These are phyloP conservation scores for Chrysanthemum makinoi DNA, from an alignment of 129 eudicot species.

Conservation along the genomic window DNA sequence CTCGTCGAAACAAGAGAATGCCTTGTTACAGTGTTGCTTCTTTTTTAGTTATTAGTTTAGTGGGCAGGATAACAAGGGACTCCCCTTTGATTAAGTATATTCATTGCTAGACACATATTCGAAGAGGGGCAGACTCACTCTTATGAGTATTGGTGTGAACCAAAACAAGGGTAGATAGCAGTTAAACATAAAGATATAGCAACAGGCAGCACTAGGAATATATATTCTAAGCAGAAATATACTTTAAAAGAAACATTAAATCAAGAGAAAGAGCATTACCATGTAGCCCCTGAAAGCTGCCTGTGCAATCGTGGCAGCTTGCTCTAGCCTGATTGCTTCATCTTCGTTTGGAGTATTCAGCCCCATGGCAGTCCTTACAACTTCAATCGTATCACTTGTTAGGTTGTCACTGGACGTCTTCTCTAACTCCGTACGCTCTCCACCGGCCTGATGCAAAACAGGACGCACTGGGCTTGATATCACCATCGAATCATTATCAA, in stretches of 20 bases:
- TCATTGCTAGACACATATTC: too few relatives aligned
- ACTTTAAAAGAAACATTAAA: neutral
- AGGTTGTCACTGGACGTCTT: conserved; percentile 32
- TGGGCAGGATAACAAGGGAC: too few relatives aligned
- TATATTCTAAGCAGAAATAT: neutral
- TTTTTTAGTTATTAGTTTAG: too few relatives aligned
- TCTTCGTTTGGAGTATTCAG: conserved; percentile 35
- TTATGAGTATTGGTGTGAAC: too few relatives aligned
- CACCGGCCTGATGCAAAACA: conserved; percentile 33
- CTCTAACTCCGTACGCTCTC: conserved; percentile 33
- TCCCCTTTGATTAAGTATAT: too few relatives aligned
- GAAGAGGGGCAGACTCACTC: too few relatives aligned
- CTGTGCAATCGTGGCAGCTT: conserved; percentile 84
- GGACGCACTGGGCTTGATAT: conserved; percentile 42
- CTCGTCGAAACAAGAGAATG: too few relatives aligned
- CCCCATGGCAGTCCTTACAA: conserved; percentile 20
- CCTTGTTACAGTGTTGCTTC: too few relatives aligned
- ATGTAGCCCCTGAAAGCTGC: conserved; percentile 92
- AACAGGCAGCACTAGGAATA: neutral
- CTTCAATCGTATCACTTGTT: conserved; percentile 36
- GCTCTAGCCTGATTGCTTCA: conserved; percentile 49
- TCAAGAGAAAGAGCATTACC: conserved; percentile 46
- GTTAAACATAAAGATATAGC: neutral
- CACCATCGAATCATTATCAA: conserved; percentile 44
- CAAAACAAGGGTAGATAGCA: too few relatives aligned